A percentile compares a stretch with the other conserved stretches of the same genome.
Conservation (phyloP, 2,329 filamentous ascomycete genomes). For the Aspergillus sp. region DNA sequence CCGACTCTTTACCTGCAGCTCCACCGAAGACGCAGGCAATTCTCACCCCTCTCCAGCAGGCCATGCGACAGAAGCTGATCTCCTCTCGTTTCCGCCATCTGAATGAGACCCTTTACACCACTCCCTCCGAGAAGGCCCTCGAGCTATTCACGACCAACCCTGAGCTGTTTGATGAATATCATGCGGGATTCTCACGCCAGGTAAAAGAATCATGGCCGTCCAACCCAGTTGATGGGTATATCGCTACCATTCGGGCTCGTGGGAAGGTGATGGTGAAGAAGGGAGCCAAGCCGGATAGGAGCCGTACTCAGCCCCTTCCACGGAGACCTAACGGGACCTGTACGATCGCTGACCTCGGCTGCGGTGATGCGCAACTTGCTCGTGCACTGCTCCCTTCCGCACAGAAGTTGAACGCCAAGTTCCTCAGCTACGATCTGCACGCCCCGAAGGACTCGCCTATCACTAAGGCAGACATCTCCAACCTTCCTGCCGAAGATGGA, state of each 20-base stretch:
- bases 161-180: constrained; percentile 94
- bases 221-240: constrained; percentile 89
- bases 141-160: constrained; percentile 78
- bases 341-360: constrained; percentile 87
- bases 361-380: constrained; percentile 83
- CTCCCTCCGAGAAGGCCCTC: constrained; percentile 79
- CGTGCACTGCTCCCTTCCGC: constrained; percentile 59
- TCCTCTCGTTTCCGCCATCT: constrained; percentile 95
- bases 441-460: constrained; percentile 67
- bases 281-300: constrained; percentile 35
- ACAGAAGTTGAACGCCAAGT: constrained; percentile 66
- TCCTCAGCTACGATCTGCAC: constrained; percentile 86
- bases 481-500: constrained; percentile 71
- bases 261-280: constrained; percentile 52
- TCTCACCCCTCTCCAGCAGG: constrained; percentile 86
- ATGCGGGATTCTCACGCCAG: constrained; percentile 92
- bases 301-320: constrained; percentile 55
- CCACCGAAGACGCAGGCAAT: constrained; percentile 52
- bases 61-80: constrained; percentile 92
- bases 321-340: constrained; percentile 66
- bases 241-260: constrained; percentile 67
- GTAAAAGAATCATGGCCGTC: constrained; percentile 89
- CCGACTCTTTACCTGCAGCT: constrained; percentile 29
- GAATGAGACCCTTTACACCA: constrained; percentile 95
- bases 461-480: constrained; percentile 83